Base-by-base conservation (phyloP, 352 stramenopile species). In the Pythium biforme region DNA sequence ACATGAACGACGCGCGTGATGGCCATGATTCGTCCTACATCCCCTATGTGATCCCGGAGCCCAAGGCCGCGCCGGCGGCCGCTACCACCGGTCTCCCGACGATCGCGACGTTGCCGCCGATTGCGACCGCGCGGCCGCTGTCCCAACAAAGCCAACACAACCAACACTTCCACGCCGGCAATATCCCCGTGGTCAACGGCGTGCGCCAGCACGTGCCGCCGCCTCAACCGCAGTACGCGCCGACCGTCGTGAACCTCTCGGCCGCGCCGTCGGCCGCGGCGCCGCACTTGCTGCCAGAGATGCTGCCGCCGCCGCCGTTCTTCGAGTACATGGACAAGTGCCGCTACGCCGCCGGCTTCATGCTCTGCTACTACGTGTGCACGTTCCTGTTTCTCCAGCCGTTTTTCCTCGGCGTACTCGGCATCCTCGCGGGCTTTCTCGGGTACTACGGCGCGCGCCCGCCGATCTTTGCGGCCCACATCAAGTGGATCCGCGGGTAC, bases 331-430 rank as follows among this genome's bases (percentile, higher is more conserved):
- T 89, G 68, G 75, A 85, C 68, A 76, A 75, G 50, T 88, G 75
- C 17, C 75, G 81, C 15, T 85, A 79, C 77, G 65, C 85, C 59
- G 81, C 79, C 0, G 71, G 68, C 45, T 68, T 79, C 53, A 83
- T 92, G 72, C 71, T 92, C 47, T 69, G 65, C 53, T 92, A 92
- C 58, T 92, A 92, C 67, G 53, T 77, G 15, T 70, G 53, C 23
- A 89, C 83, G 39, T 83, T 89, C 48, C 68, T 92, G 67, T 90
- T 92, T 61, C 41, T 89, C 46, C 83, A 92, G 64, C 83, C 83
- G 27, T 88, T 90, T 54, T 60, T 89, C 39, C 51, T 90, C n/a
- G 79, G 79, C 23, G 70, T 72, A 27, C 20, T 84, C 27, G 83
- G 83, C 55, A 56, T 90, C 29, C 31, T 86, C 48, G 90, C 83